Base-by-base conservation (phyloP, 2,329 filamentous ascomycete genomes). In the Aureobasidium mangrovei region DNA sequence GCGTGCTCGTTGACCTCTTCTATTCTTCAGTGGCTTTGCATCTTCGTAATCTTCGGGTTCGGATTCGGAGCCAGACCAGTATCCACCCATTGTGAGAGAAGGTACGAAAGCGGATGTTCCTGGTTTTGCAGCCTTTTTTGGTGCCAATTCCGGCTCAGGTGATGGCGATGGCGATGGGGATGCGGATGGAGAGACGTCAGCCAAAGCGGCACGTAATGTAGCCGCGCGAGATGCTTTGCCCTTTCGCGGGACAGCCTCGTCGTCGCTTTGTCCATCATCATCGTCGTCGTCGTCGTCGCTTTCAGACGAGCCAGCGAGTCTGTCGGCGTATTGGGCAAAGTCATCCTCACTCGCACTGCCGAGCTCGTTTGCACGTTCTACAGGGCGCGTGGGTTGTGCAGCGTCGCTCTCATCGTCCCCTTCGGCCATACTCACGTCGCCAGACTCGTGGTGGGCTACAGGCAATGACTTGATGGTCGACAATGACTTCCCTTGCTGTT, bases 41-140 rank as follows among this genome's bases (percentile, higher is more conserved):
- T 74, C 74, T 18, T 75, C 72, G 26, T 77, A 69, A 32, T 75
- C 72, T 51, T 89, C 86, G 26, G 87, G 72, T 59, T 86, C 84
- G 0, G 84, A 86, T 2, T 86, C 84, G 7, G 82, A 86, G 44
- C 85, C 86, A 2, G 86, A 89, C 62, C 88, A 79, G 70, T 91
- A 94, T 55, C 86, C 86, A 24, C 83, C 84, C 78, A 81, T 76
- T 53, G 88, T 88, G 12, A 93, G 78, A 1, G 83, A 82, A 0
- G 88, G 88, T 2, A 93, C 72, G 65, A 90, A 89, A 0, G 80
- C 80, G 0, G 85, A 82, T 29, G 67, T 64, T 27, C 63, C 67
- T 5, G 59, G 61, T 42, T 44, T 65, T 35, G 62, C 49, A 12
- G 54, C 47, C 29, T 26, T 58, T 42, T 62, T 57, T 63, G 60